Conservation (phyloP, 352 stramenopile genomes). For the Phytophthora megakarya region DNA sequence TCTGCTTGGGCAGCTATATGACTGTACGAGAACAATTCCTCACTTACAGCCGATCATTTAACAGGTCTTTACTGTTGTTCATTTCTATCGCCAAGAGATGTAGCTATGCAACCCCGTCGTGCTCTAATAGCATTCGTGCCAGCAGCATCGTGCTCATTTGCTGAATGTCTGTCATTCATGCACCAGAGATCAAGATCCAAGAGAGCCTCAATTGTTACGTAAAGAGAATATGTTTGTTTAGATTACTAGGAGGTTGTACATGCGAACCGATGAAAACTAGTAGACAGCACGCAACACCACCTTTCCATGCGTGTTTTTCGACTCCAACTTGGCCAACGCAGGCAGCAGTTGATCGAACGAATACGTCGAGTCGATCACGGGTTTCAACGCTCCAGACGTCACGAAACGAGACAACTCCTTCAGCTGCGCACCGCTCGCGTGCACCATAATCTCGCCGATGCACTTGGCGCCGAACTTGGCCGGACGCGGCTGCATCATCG, state of each 20-base stretch:
- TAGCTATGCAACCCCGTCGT: too few species aligned
- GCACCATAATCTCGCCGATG: constrained; percentile 36
- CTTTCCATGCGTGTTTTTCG: constrained; percentile 48
- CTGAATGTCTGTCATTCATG: constrained; percentile 1
- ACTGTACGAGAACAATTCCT: constrained; percentile 7
- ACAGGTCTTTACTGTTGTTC: constrained; percentile 3
- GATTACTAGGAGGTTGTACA: not conserved
- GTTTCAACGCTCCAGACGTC: constrained; percentile 33
- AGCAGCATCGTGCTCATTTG: not conserved
- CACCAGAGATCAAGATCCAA: too few species aligned
- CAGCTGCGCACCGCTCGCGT: constrained; percentile 38
- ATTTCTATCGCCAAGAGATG: constrained; percentile 17
- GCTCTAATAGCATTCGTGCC: not conserved
- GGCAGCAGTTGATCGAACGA: constrained; percentile 46
- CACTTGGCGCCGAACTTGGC: constrained; percentile 46
- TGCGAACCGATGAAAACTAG: constrained; percentile 6
- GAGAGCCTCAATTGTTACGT: too few species aligned
- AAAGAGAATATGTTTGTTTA: constrained; percentile 10
- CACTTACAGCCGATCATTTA: constrained; percentile 6
- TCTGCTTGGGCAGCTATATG: constrained; percentile 15
- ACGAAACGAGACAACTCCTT: constrained; percentile 42
- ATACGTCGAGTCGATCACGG: constrained; percentile 43
- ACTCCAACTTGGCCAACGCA: constrained; percentile 51
- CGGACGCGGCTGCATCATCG: constrained; percentile 40
- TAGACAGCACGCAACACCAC: constrained; percentile 49